phyloP scores from a whole-genome alignment of 208 protist genomes.

The Wallacemonas sp. region DNA sequence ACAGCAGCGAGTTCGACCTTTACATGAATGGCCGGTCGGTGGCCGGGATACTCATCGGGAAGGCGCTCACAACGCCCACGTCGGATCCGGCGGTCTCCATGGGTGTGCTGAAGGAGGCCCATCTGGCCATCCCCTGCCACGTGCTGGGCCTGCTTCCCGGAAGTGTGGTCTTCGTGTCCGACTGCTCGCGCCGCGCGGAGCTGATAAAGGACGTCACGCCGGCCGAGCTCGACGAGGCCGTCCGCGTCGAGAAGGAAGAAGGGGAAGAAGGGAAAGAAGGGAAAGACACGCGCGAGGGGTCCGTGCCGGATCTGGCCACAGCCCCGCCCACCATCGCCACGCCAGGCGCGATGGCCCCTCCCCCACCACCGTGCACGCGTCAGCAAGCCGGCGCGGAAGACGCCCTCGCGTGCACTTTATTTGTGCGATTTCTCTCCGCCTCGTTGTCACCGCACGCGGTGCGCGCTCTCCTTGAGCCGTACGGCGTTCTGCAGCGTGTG shows the following conservation, averaged over 20 bases:
- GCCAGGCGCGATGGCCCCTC: no score
- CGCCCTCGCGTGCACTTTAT: conserved; percentile 33
- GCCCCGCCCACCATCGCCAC: no score
- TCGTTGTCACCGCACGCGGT: conserved; percentile 14
- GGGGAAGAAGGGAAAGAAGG: no score
- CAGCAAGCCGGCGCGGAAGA: no score
- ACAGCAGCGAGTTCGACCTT: conserved; percentile 12
- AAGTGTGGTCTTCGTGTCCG: conserved; percentile 29
- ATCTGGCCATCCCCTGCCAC: conserved; percentile 26
- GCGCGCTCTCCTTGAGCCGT: conserved; percentile 32
- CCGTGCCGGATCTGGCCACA: no score
- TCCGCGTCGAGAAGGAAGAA: no score
- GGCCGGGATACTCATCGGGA: not conserved
- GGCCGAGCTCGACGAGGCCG: no score
- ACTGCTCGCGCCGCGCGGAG: conserved; percentile 4
- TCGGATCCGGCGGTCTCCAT: not conserved
- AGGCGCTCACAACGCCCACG: not conserved
- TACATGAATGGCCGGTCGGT: conserved; percentile 24
- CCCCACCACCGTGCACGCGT: no score
- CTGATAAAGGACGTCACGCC: not conserved
- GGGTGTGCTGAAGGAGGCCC: not conserved
- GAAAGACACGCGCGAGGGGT: no score
- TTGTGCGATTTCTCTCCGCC: conserved; percentile 38
- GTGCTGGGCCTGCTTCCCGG: conserved; percentile 41
- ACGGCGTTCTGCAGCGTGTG: conserved; percentile 41